Base-by-base conservation (phyloP, 306 rosid genomes). In the Vigna radiata region DNA sequence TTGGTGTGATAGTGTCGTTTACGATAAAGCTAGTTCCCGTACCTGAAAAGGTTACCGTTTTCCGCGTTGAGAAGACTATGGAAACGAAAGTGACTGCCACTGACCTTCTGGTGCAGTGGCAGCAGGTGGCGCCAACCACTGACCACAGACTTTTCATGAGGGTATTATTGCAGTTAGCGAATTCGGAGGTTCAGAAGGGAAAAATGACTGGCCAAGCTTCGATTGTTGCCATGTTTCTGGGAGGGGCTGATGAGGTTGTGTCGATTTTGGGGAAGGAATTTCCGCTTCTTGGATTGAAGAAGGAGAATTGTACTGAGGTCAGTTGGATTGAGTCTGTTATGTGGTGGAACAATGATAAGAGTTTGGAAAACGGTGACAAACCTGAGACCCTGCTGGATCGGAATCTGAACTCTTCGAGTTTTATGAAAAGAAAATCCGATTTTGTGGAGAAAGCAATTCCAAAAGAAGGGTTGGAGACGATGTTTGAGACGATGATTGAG, bases 291-390 rank as follows among this genome's bases (percentile, higher is more conserved):
- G 85, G 86, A 0, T 49, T 85, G 41, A 69, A 31, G 63, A 70
- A 74, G 52, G 73, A 75, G 36, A 39, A 85, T 70, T 85, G 81
- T 21, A 19, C 25, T 11, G 86, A 85, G 31, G 43, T 31, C 63
- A 70, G 76, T 78, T 85, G 88, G 88, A 81, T 81, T 48, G 61
- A 79, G 3, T 85, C 88, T 16, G 85, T 81, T 61, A 6, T 85
- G 2, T 85, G 85, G 85, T 78, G 74, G 72, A 43, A 71, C 50
- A 46, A 77, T 11, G 56, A 16, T 37, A 23, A 59, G 1, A 44
- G 31, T 47, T 58, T 54, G 0, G 27, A 16, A 7, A 74, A 3
- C 1, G 83, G 77, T 39, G 85, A 75, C 2, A 77, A 77, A 53
- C 83, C 83, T 2, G 76, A 77, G 25, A 77, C 43, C 4, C 76